Evolutionary conservation across 2,329 filamentous ascomycete genomes (phyloP).

Genomic region (Aureobasidium namibiae): DNA sequence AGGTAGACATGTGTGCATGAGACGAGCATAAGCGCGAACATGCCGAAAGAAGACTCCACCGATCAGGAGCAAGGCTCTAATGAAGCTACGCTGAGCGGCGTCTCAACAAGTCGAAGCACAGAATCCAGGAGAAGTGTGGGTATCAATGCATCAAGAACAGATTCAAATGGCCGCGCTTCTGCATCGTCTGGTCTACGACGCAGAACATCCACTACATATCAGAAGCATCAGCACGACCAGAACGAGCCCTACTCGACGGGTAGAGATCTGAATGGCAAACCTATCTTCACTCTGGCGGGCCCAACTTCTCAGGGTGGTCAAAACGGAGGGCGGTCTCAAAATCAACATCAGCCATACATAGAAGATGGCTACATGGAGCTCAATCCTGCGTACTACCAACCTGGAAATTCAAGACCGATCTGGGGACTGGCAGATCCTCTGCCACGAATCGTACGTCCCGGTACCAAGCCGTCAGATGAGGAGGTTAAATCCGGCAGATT

Average conservation of each 20-base stretch:
- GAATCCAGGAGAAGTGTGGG: background rate
- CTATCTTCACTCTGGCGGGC: background rate
- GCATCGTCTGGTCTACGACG: background rate
- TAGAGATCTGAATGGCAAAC: background rate
- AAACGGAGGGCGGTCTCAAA: background rate
- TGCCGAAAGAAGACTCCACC: background rate
- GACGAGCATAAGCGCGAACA: background rate
- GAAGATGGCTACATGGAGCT: background rate
- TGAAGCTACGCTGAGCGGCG: background rate
- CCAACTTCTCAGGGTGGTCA: background rate
- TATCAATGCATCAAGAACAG: background rate
- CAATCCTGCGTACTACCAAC: conserved; percentile 3
- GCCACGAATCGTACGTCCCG: background rate
- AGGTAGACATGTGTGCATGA: background rate
- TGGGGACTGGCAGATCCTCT: conserved; percentile 1
- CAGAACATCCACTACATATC: background rate
- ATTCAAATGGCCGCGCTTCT: background rate
- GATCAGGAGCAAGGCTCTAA: background rate
- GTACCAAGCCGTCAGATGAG: conserved; percentile 30
- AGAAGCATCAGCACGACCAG: background rate
- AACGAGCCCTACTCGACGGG: background rate
- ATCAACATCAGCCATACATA: conserved; percentile 18
- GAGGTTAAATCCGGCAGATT: conserved; percentile 16
- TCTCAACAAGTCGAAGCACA: background rate
- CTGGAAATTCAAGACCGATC: background rate